These are phyloP conservation scores for Brachypodium distachyon DNA, from an alignment of 202 grass and related monocot genomes.

Conservation along the genomic window DNA sequence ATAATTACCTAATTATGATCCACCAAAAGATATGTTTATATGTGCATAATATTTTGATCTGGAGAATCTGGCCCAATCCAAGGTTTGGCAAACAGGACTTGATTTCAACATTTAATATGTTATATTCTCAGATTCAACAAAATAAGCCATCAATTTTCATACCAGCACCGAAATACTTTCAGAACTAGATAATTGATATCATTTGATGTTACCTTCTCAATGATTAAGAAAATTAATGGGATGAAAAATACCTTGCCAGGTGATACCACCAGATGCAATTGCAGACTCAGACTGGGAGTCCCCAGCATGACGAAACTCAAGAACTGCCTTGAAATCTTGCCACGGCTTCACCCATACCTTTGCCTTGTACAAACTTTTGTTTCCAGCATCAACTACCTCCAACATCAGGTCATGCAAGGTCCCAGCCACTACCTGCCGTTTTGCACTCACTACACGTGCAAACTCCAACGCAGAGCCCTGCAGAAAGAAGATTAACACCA, in stretches of 20 bases:
- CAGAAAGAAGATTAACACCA: neutral
- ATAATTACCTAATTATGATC: neutral
- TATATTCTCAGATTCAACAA: neutral
- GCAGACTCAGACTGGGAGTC: conserved; percentile 29
- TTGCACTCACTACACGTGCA: conserved; percentile 59
- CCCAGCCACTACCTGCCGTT: conserved; percentile 75
- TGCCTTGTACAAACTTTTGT: conserved; percentile 75
- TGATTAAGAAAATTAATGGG: neutral
- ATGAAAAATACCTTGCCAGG: conserved; percentile 43
- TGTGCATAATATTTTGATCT: neutral
- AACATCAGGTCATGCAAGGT: conserved; percentile 66
- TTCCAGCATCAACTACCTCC: conserved; percentile 72
- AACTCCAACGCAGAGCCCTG: conserved; percentile 76
- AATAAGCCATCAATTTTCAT: neutral
- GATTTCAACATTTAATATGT: neutral
- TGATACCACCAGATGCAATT: conserved; percentile 29
- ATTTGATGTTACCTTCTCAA: neutral
- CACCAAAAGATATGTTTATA: neutral
- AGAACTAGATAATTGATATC: neutral
- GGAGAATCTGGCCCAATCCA: neutral
- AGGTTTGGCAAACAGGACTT: neutral
- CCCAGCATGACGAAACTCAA: conserved; percentile 53
- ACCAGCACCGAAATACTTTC: neutral
- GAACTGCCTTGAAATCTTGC: conserved; percentile 69
- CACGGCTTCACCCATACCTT: conserved; percentile 98